Evolutionary conservation across 163 green algal genomes (phyloP).

Genomic region (Scenedesmus sp.): DNA sequence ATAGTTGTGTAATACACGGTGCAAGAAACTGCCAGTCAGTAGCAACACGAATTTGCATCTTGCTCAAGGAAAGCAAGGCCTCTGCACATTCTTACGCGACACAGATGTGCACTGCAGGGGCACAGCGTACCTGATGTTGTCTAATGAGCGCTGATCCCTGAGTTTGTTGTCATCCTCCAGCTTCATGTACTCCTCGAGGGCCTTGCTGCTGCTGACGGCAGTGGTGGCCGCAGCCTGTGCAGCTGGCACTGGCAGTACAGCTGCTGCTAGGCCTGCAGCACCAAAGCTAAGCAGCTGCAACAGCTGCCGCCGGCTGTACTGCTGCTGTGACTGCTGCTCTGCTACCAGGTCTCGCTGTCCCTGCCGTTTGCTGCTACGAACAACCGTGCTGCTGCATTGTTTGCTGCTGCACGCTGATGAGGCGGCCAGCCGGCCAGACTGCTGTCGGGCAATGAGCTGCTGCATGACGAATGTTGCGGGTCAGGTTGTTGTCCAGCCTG

Average conservation of each 20-base stretch:
- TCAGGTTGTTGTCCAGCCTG: neutral
- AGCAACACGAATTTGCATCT: too few species aligned
- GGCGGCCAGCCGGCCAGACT: neutral
- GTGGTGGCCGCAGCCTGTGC: constrained; percentile 7
- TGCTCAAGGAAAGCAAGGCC: too few species aligned
- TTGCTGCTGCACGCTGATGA: neutral
- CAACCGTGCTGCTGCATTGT: neutral
- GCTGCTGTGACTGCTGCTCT: neutral
- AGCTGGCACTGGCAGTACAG: neutral
- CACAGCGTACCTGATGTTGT: constrained; percentile 37
- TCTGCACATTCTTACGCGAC: neutral
- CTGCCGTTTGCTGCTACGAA: neutral
- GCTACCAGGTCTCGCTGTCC: neutral
- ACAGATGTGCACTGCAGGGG: neutral
- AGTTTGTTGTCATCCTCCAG: constrained; percentile 50
- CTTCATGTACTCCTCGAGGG: constrained; percentile 53
- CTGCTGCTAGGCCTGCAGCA: neutral
- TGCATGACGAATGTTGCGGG: neutral
- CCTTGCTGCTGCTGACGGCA: constrained; percentile 20
- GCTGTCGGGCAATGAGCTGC: neutral
- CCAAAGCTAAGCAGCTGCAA: constrained; percentile 17
- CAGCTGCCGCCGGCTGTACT: constrained; percentile 1
- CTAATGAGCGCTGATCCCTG: constrained; percentile 30
- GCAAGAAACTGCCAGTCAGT: too few species aligned
- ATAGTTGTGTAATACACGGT: too few species aligned